These are phyloP conservation scores for Bolboschoenus planiculmis DNA, from an alignment of 176 grass and related monocot species.

Conservation along the genomic window DNA sequence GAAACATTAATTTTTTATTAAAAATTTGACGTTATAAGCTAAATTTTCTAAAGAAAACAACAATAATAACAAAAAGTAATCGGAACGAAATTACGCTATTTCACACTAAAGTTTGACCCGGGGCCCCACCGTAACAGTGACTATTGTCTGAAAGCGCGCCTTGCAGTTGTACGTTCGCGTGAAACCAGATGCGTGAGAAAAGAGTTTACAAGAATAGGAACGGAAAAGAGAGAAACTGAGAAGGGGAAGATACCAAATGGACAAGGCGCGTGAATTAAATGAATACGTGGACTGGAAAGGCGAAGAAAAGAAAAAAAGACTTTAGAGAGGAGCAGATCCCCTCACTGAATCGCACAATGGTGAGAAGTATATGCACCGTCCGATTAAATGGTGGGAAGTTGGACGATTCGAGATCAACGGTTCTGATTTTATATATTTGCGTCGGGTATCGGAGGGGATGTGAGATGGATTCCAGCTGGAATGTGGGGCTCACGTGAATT, in stretches of 20 bases:
- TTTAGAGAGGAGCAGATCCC: neutral
- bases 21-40: neutral
- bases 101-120: neutral
- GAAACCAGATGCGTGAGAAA: neutral
- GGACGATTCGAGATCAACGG: neutral
- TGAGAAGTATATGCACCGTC: neutral
- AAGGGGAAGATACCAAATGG: neutral
- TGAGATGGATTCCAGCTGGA: neutral
- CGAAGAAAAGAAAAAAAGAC: neutral
- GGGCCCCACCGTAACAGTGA: neutral
- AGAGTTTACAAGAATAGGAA: neutral
- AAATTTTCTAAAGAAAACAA: neutral
- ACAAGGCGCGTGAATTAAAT: neutral
- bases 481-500: neutral
- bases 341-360: neutral
- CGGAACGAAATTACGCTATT: neutral
- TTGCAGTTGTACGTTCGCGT: neutral
- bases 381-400: neutral
- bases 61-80: neutral
- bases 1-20: neutral
- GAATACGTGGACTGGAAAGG: neutral
- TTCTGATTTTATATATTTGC: neutral
- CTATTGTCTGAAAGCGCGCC: neutral
- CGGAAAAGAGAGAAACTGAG: neutral
- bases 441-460: neutral